Percentiles rank a stretch among this genome's conserved stretches.
Conservation (phyloP, 495 filamentous ascomycete genomes). For the Hypomontagnella monticulosa region DNA sequence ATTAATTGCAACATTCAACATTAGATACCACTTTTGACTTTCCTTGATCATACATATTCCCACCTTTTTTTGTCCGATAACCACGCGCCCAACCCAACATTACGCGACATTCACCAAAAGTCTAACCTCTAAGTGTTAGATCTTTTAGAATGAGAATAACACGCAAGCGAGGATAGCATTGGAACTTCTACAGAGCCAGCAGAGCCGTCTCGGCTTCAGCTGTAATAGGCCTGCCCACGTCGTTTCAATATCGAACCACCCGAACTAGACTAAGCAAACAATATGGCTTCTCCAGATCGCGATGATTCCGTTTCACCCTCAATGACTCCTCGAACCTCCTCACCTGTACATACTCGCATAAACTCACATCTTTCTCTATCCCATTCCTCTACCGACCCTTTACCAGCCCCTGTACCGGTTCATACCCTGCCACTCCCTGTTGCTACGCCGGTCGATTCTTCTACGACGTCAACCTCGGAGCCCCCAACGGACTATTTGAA, state of each 20-base stretch:
- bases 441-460: slow-evolving; percentile 25
- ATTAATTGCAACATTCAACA: no score
- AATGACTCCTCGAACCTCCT: slow-evolving; percentile 37
- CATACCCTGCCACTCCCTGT: slow-evolving; percentile 27
- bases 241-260: slow-evolving; percentile 4
- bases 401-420: slow-evolving; percentile 1
- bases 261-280: slow-evolving; percentile 6
- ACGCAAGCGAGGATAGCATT: slow-evolving; percentile 20
- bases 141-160: slow-evolving; percentile 10
- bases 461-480: slow-evolving; percentile 30
- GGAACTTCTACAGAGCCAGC: slow-evolving; percentile 13
- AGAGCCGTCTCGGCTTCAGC: slow-evolving; percentile 8
- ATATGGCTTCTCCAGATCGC: slow-evolving; percentile 44
- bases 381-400: slow-evolving; percentile 4
- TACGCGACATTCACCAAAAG: background rate
- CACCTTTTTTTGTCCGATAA: background rate
- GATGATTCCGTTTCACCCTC: slow-evolving; percentile 47
- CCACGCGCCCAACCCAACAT: background rate
- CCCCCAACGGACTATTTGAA: slow-evolving; percentile 57
- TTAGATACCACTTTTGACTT: no score
- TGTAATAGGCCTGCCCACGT: slow-evolving; percentile 1
- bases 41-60: slow-evolving; percentile 2
- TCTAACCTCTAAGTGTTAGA: background rate
- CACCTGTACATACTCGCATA: slow-evolving; percentile 21
- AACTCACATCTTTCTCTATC: slow-evolving; percentile 29